Conservation (phyloP, 768 basidiomycete genomes). For the Boletus rufocinnamomeus region DNA sequence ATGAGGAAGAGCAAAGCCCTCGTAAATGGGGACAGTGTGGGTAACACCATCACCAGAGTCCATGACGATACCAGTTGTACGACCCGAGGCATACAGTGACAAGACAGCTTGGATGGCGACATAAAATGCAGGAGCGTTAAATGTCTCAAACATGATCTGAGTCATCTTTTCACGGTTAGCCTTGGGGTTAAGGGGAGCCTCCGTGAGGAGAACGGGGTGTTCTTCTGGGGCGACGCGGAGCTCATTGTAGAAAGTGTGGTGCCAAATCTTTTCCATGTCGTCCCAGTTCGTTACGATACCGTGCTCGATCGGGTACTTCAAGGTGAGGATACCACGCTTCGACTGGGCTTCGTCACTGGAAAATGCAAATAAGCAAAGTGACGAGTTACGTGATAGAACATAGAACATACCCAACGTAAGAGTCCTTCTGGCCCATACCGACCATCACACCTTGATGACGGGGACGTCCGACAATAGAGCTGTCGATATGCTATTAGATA, state of each 20-base stretch:
- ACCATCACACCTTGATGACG: constrained; percentile 97
- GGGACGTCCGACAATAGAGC: constrained; percentile 92
- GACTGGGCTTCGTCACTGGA: constrained; percentile 86
- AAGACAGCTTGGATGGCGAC: constrained; percentile 74
- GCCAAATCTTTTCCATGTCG: constrained; percentile 99
- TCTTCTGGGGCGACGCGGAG: constrained; percentile 78
- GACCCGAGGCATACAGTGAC: constrained; percentile 88
- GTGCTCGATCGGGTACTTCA: constrained; percentile 94
- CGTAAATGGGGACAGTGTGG: constrained; percentile 96
- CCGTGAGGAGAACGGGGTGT: constrained; percentile 71
- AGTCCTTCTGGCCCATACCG: constrained; percentile 96
- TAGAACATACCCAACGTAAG: constrained; percentile 78
- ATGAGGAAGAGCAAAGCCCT: constrained; percentile 90
- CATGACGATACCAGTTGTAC: constrained; percentile 92
- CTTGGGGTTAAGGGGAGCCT: constrained; percentile 74
- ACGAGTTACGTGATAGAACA: constrained; percentile 3
- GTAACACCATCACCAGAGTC: constrained; percentile 97
- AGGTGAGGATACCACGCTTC: constrained; percentile 90
- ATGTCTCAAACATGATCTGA: constrained; percentile 80
- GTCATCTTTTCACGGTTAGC: constrained; percentile 76
- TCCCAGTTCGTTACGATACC: constrained; percentile 99
- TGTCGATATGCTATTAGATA: constrained; percentile 32
- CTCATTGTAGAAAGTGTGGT: constrained; percentile 92
- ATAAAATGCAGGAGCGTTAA: constrained; percentile 75
- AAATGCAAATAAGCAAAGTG: constrained; percentile 15